Evolutionary conservation across 805 yeast genomes (phyloP).

Genomic region (Maudiozyma turicensis): DNA sequence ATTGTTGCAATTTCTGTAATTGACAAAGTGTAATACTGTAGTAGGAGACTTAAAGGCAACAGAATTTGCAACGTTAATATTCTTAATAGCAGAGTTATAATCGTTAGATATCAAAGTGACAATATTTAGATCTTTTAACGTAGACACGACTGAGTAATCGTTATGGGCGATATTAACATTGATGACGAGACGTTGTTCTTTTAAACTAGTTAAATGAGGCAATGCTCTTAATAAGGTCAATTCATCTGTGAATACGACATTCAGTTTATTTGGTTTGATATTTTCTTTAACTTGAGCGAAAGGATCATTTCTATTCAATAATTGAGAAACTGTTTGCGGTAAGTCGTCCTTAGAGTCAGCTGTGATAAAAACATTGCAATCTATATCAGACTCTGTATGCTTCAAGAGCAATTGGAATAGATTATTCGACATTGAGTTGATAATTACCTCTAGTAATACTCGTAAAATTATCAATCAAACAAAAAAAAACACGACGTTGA

Average conservation of each 20-base stretch:
- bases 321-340: background rate
- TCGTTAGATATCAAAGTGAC: conserved; percentile 60
- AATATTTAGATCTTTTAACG: conserved; percentile 62
- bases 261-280: conserved; percentile 16
- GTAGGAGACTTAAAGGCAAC: conserved; percentile 39
- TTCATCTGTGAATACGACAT: conserved; percentile 46
- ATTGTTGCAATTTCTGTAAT: conserved; percentile 2
- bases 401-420: conserved; percentile 19
- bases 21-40: conserved; percentile 68
- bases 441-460: background rate
- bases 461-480: background rate
- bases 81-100: conserved; percentile 41
- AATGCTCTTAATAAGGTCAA: conserved; percentile 45
- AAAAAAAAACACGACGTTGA: background rate
- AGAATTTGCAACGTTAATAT: conserved; percentile 50
- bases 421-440: background rate
- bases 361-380: conserved; percentile 13
- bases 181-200: conserved; percentile 39
- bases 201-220: conserved; percentile 44
- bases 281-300: conserved; percentile 16
- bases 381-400: conserved; percentile 4
- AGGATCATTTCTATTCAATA: conserved; percentile 25
- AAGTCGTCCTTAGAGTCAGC: conserved; percentile 9
- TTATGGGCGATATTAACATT: conserved; percentile 46
- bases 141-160: conserved; percentile 61